phyloP scores from a whole-genome alignment of 2,329 filamentous ascomycete species.

The Ascocoryne sarcoides region DNA sequence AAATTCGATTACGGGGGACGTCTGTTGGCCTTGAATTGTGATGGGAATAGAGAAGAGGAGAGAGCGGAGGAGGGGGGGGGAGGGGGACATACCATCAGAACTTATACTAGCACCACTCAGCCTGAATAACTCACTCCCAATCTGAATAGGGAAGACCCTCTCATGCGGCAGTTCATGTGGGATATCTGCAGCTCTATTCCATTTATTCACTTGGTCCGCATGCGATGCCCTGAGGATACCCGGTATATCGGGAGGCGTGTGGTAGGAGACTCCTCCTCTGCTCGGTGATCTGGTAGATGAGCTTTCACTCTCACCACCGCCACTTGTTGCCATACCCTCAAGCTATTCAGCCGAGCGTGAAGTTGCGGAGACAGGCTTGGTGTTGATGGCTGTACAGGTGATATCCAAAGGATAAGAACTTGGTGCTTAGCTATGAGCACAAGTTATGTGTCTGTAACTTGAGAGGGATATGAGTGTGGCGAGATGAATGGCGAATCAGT shows the following conservation, averaged over 20 bases:
- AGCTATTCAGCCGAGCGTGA: too few relatives aligned
- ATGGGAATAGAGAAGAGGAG: background rate
- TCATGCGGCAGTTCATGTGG: conserved; percentile 31
- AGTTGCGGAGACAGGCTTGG: too few relatives aligned
- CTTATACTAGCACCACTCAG: conserved; percentile 62
- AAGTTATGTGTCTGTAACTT: too few relatives aligned
- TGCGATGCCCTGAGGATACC: conserved; percentile 17
- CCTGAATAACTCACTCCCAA: conserved; percentile 59
- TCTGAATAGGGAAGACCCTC: conserved; percentile 57
- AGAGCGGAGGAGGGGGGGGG: background rate
- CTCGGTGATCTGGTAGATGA: conserved; percentile 2
- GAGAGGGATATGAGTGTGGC: too few relatives aligned
- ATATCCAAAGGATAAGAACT: too few relatives aligned
- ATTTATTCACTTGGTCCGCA: conserved; percentile 4
- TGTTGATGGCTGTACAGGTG: too few relatives aligned
- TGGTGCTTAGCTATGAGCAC: too few relatives aligned
- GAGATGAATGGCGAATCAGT: too few relatives aligned
- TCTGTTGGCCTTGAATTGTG: too few relatives aligned
- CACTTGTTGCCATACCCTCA: too few relatives aligned
- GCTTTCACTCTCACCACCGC: too few relatives aligned
- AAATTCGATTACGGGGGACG: background rate
- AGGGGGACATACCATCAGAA: conserved; percentile 53
- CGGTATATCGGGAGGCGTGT: conserved; percentile 8
- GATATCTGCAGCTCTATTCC: conserved; percentile 26
- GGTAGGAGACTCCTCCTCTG: too few relatives aligned